Percentiles rank a stretch among this genome's conserved stretches.
Conservation (phyloP, 768 basidiomycete genomes). For the Termitomyces sp. region DNA sequence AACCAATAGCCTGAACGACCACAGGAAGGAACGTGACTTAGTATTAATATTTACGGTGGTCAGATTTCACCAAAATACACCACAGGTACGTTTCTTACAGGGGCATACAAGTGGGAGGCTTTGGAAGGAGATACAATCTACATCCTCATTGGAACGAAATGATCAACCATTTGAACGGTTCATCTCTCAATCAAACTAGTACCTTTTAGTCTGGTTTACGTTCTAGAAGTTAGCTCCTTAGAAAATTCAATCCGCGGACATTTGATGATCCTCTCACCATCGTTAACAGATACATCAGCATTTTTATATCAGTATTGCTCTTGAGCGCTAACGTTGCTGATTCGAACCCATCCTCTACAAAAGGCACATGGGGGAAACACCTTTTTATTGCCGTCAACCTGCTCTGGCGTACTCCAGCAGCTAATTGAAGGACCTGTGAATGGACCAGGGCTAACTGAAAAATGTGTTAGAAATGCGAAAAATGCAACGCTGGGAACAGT, state of each 20-base stretch:
- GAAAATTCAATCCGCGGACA: not conserved
- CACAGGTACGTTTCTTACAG: constrained; percentile 7
- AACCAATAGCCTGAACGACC: constrained; percentile 27
- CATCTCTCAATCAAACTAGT: not conserved
- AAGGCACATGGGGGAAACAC: constrained; percentile 12
- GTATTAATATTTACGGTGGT: not conserved
- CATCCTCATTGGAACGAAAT: not conserved
- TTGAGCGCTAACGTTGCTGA: constrained; percentile 4
- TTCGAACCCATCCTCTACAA: constrained; percentile 13
- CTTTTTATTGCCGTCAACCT: constrained; percentile 8
- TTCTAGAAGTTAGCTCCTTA: not conserved
- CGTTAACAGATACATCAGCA: constrained; percentile 5
- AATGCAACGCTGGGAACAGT: too few species aligned
- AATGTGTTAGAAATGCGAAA: not conserved
- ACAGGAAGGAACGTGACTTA: constrained; percentile 15
- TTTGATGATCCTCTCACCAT: constrained; percentile 2
- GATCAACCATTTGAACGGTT: not conserved
- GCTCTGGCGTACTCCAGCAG: constrained; percentile 16
- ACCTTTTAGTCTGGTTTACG: not conserved
- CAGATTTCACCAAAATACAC: not conserved
- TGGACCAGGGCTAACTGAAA: constrained; percentile 8
- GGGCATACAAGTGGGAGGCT: constrained; percentile 24
- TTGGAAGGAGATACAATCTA: constrained; percentile 21
- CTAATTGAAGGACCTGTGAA: constrained; percentile 15
- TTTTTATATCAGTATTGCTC: not conserved